Base-by-base conservation (phyloP, 371 early-diverging fungal species). In the Paraphysoderma sedebokerense region DNA sequence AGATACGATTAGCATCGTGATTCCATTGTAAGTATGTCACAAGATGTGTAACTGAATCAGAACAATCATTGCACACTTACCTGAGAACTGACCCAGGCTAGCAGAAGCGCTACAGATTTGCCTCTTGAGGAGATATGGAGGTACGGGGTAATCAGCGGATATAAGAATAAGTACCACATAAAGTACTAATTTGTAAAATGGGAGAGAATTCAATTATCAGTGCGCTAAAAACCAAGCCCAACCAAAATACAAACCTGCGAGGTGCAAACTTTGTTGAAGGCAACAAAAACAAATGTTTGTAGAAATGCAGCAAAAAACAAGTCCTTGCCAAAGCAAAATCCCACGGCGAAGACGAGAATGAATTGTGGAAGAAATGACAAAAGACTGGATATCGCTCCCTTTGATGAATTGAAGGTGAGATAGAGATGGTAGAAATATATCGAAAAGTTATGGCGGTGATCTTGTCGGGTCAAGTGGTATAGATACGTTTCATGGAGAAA, bases 391-490 rank as follows among this genome's bases (percentile, higher is more conserved):
- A 67, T 6, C 19, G 53, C 50, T 9, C 20, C 23, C 5, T 56
- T 55, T 6, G 44, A 30, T n/a, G 30, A 13, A 33, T 57, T 30
- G 11, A 32, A 76, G 0, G 67, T 67, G 20, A 95, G 66, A 54
- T 97, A 97, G 46, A 97, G 81, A 41, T 81, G 75, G 58, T 89
- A 86, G 55, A 92, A 96, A 79, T 92, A 97, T 41, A 85, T 59
- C 2, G 92, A 90, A 58, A 93, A 96, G 69, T 98, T 98, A 69
- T 98, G 98, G 2, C 98, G 82, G 58, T 95, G 98, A 60, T 98
- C 98, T 57, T 85, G 82, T 53, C 98, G 82, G 1, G 79, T 81
- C 35, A 93, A 55, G 63, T 98, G 98, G 55, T 96, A 98, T 29
- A 92, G 55, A 53, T 87, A 93, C 0, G 95, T 84, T 50, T 95